phyloP scores from a whole-genome alignment of 192 early-diverging fungal genomes.

The Linnemannia elongata region DNA sequence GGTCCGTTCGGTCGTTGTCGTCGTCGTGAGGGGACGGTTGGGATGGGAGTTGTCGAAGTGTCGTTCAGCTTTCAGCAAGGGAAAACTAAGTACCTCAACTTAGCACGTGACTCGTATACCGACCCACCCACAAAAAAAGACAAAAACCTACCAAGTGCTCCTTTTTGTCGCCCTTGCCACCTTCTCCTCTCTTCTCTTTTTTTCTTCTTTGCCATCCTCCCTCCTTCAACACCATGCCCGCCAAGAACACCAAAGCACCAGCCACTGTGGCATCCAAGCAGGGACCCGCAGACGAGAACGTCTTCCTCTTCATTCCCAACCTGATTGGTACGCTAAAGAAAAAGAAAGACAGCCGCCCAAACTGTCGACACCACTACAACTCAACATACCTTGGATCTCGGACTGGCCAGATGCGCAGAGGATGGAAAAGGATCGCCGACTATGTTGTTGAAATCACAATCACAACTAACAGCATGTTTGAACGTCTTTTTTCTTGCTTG shows the following conservation, averaged over 20 bases:
- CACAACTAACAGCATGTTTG: not conserved
- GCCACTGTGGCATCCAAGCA: slow-evolving; percentile 26
- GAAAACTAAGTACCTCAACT: not conserved
- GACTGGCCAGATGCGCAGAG: not conserved
- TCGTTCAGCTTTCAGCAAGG: not conserved
- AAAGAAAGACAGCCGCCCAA: slow-evolving; percentile 24
- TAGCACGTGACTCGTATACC: slow-evolving; percentile 10
- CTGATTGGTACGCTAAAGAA: slow-evolving; percentile 72
- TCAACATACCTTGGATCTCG: not conserved
- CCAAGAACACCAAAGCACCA: slow-evolving; percentile 41
- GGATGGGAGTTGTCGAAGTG: not conserved
- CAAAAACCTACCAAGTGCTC: not conserved
- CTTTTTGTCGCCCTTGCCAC: not conserved
- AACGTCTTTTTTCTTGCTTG: not conserved
- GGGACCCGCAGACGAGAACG: slow-evolving; percentile 59
- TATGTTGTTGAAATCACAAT: not conserved
- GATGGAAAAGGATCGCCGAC: not conserved
- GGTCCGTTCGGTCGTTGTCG: not conserved
- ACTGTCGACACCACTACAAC: not conserved
- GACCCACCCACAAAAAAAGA: not conserved
- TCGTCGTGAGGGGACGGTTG: not conserved
- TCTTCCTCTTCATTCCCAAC: slow-evolving; percentile 86
- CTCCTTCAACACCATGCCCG: slow-evolving; percentile 25
- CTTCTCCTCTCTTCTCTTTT: not conserved
- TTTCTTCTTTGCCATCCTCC: slow-evolving; percentile 12